A percentile compares a stretch with the other conserved stretches of the same genome.
phyloP scores from a whole-genome alignment of 163 green algal species.

The Chlorella variabilis region DNA sequence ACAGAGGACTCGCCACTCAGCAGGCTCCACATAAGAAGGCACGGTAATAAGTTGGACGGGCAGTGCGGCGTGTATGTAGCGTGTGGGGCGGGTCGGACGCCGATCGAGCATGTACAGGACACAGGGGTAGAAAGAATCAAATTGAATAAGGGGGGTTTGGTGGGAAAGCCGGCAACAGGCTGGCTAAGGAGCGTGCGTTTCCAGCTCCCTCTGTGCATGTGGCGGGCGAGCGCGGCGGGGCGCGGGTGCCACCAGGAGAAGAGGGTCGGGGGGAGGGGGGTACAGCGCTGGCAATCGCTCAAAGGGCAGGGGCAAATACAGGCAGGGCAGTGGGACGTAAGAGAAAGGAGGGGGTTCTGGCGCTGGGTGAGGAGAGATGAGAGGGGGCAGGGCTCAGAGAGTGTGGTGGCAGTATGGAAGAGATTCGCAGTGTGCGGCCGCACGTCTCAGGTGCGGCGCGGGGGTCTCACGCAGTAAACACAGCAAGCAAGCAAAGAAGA shows the following conservation, averaged over 20 bases:
- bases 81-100: too few species aligned
- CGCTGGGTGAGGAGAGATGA: neutral
- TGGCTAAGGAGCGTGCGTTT: too few species aligned
- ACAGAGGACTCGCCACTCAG: too few species aligned
- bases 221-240: too few species aligned
- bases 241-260: neutral
- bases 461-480: too few species aligned
- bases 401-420: too few species aligned
- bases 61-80: neutral
- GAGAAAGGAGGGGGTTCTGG: neutral
- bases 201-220: constrained; percentile 1
- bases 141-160: neutral
- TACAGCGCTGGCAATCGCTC: constrained; percentile 29
- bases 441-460: too few species aligned
- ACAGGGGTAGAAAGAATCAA: constrained; percentile 8
- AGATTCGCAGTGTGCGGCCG: too few species aligned
- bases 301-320: constrained; percentile 11
- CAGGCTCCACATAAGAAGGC: too few species aligned
- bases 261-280: neutral
- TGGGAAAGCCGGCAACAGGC: too few species aligned
- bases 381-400: neutral
- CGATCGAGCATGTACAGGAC: neutral
- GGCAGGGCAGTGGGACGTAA: neutral
- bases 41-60: neutral
- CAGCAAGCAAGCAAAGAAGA: too few species aligned